Evolutionary conservation across 75 land plant species (phyloP).

Genomic region (Pinus taeda): DNA sequence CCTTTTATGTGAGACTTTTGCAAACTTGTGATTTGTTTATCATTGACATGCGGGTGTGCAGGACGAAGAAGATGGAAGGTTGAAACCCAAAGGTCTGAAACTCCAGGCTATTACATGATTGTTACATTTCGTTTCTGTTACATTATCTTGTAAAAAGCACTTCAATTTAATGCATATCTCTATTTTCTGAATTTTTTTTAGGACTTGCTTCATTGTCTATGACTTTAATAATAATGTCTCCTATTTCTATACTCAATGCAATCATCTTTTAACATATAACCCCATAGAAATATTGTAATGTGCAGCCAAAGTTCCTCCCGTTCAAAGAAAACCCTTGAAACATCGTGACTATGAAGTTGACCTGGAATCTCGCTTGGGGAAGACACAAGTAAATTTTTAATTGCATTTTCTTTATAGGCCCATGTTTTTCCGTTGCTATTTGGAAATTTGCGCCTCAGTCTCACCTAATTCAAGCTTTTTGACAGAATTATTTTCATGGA

Average conservation of each 20-base stretch:
- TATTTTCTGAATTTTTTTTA: background rate
- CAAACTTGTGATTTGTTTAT: background rate
- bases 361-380: no score
- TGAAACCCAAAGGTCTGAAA: conserved; percentile 52
- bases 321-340: conserved; percentile 95
- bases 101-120: background rate
- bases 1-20: background rate
- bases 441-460: background rate
- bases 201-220: background rate
- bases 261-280: background rate
- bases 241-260: background rate
- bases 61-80: conserved; percentile 48
- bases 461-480: background rate
- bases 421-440: background rate
- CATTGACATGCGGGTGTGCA: conserved; percentile 1
- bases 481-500: background rate
- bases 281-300: background rate
- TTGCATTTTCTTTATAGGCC: background rate
- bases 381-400: conserved; percentile 6
- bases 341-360: conserved; percentile 1
- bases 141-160: no score
- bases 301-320: conserved; percentile 61
- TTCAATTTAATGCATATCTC: background rate
- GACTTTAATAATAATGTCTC: background rate
- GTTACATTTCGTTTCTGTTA: background rate